A percentile compares a stretch with the other conserved stretches of the same genome.
Conservation (phyloP, 2,329 filamentous ascomycete species). For the Verticillium nubilum region DNA sequence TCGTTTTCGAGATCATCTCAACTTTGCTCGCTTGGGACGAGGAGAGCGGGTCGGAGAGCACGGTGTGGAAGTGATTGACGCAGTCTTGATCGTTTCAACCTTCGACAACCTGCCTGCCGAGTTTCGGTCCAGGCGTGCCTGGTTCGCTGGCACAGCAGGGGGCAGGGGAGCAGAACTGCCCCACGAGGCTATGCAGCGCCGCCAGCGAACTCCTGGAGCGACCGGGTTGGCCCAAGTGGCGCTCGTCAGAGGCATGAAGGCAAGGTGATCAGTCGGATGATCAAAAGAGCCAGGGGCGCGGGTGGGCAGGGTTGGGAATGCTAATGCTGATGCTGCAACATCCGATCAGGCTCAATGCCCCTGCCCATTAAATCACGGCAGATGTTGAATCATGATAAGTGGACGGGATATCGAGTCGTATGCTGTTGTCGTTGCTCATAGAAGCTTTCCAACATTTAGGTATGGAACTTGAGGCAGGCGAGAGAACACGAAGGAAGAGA, state of each 20-base stretch:
- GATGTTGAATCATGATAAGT: neutral
- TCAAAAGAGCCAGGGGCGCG: neutral
- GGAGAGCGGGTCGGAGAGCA: neutral
- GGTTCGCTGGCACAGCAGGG: too few relatives aligned
- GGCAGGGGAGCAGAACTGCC: neutral
- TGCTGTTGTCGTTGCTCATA: too few relatives aligned
- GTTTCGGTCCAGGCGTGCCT: too few relatives aligned
- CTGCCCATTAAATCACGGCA: neutral
- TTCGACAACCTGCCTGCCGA: neutral
- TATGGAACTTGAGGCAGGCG: too few relatives aligned
- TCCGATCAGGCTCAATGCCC: neutral
- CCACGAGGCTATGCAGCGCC: neutral
- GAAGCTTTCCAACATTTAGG: too few relatives aligned
- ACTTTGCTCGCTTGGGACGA: neutral
- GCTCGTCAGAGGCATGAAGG: neutral
- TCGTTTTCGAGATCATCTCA: neutral
- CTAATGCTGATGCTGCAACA: neutral
- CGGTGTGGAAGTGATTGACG: neutral
- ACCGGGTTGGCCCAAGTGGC: neutral
- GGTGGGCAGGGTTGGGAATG: neutral
- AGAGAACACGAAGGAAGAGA: too few relatives aligned
- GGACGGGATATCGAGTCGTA: too few relatives aligned
- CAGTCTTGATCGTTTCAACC: neutral
- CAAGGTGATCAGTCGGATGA: neutral
- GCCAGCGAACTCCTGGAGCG: neutral